These are phyloP conservation scores for Mycogone perniciosa DNA, from an alignment of 2,329 filamentous ascomycete species.

Conservation along the genomic window DNA sequence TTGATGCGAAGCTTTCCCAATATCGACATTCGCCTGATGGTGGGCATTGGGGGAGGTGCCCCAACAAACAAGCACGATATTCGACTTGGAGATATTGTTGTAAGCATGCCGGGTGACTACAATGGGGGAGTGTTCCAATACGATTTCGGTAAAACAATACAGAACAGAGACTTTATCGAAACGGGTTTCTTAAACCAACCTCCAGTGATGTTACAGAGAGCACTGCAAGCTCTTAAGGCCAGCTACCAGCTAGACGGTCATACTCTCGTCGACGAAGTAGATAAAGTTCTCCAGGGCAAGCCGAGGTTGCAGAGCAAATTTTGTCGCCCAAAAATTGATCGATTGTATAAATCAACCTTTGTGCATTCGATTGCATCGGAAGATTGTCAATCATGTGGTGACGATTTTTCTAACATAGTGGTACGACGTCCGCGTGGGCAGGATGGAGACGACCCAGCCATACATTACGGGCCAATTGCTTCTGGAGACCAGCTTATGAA, in stretches of 20 bases:
- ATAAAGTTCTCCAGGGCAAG: background rate
- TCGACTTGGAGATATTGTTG: slow-evolving; percentile 1
- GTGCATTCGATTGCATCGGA: too few relatives aligned
- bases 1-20: background rate
- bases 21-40: background rate
- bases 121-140: background rate
- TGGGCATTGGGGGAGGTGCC: slow-evolving; percentile 2
- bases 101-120: background rate
- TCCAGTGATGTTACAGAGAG: background rate
- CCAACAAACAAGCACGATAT: background rate
- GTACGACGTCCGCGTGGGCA: background rate
- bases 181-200: background rate
- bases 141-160: background rate
- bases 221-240: background rate
- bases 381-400: too few relatives aligned
- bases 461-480: slow-evolving; percentile 13
- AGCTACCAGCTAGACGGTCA: background rate
- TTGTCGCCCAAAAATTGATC: too few relatives aligned
- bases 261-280: background rate
- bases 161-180: background rate
- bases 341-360: too few relatives aligned
- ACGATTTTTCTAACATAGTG: background rate
- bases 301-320: too few relatives aligned
- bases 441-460: too few relatives aligned
- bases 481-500: slow-evolving; percentile 10